Percentiles rank a stretch among this genome's conserved stretches.
phyloP scores from a whole-genome alignment of 2,329 filamentous ascomycete genomes.

The Aureobasidium lini region DNA sequence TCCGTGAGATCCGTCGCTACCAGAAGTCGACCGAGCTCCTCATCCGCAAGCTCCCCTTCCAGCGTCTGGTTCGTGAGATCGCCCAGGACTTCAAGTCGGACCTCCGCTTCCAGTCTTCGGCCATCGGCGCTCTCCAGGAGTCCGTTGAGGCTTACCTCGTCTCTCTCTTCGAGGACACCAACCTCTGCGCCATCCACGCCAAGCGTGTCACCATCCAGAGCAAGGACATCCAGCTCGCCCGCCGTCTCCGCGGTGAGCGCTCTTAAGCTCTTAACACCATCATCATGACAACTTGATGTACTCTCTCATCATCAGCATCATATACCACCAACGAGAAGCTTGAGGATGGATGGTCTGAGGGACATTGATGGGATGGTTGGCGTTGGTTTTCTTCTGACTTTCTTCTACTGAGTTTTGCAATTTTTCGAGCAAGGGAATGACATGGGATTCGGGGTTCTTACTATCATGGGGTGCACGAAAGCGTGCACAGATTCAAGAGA shows the following conservation, averaged over 20 bases:
- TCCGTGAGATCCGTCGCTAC: conserved; percentile 86
- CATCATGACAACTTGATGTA: conserved; percentile 19
- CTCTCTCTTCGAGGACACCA: conserved; percentile 92
- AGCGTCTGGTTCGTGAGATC: conserved; percentile 72
- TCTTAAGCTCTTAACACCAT: conserved; percentile 33
- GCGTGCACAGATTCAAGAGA: conserved; percentile 26
- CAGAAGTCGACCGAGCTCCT: conserved; percentile 86
- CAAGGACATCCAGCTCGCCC: conserved; percentile 79
- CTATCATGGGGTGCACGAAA: conserved; percentile 17
- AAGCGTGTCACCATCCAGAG: conserved; percentile 79
- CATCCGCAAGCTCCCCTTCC: conserved; percentile 71
- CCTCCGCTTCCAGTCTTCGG: conserved; percentile 92
- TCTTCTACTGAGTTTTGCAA: conserved; percentile 13
- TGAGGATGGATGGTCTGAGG: conserved; percentile 13
- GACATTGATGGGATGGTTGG: conserved; percentile 17
- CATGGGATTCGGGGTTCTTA: conserved; percentile 17
- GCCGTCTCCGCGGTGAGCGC: conserved; percentile 48
- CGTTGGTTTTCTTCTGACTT: conserved; percentile 15
- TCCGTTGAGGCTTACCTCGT: conserved; percentile 94
- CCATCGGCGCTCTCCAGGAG: conserved; percentile 88
- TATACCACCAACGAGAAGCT: conserved; percentile 13
- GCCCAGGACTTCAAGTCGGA: conserved; percentile 58
- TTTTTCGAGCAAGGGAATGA: conserved; percentile 15
- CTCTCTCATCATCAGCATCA: conserved; percentile 11
- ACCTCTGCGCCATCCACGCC: conserved; percentile 92